Evolutionary conservation across 2,329 filamentous ascomycete genomes (phyloP).

Genomic region (Scedosporium dehoogii): DNA sequence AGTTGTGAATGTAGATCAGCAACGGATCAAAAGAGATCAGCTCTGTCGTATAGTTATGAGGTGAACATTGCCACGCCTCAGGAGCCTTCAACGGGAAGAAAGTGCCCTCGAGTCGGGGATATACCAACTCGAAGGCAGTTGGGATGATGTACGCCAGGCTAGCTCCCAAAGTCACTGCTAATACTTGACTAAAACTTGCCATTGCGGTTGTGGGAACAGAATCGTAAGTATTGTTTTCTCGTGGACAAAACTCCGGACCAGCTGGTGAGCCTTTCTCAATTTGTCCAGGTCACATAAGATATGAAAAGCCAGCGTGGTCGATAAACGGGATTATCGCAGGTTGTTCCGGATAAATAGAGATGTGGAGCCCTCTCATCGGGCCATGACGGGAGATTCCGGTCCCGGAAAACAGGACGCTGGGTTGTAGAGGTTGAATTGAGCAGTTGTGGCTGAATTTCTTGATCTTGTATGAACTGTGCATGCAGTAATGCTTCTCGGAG

Average conservation of each 20-base stretch:
- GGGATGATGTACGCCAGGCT: not conserved
- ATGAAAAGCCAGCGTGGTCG: not conserved
- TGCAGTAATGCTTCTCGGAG: too few species aligned
- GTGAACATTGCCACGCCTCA: constrained; percentile 14
- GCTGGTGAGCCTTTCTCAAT: too few species aligned
- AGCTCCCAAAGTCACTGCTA: not conserved
- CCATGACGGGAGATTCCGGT: not conserved
- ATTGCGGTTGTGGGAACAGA: not conserved
- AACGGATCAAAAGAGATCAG: constrained; percentile 31
- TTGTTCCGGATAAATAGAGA: not conserved
- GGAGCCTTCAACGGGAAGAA: not conserved
- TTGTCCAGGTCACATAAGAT: too few species aligned
- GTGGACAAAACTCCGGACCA: too few species aligned
- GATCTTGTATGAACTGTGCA: too few species aligned
- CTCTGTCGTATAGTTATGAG: constrained; percentile 28
- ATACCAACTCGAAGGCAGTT: not conserved
- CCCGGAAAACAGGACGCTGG: not conserved
- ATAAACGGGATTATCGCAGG: not conserved
- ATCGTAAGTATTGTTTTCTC: not conserved
- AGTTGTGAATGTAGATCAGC: constrained; percentile 31
- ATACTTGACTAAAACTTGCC: not conserved
- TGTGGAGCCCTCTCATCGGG: not conserved
- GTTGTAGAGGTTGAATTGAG: too few species aligned
- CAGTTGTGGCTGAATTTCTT: too few species aligned
- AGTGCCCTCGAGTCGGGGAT: not conserved